Conservation (phyloP, 106 monocot species). For the Phalaenopsis aphrodite region DNA sequence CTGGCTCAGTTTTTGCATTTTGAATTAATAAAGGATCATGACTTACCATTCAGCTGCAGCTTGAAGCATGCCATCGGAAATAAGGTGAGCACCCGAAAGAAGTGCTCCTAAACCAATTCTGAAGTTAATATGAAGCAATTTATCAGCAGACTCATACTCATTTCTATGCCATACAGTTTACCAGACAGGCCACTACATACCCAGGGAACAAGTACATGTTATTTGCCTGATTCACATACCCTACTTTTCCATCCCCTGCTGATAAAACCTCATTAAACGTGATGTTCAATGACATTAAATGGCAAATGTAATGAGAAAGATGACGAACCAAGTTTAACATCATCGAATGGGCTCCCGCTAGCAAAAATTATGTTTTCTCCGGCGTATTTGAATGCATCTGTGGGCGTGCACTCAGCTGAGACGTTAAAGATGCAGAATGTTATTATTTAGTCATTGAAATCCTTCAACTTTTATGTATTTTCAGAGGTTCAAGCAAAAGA, state of each 20-base stretch:
- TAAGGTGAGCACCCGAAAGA: constrained; percentile 82
- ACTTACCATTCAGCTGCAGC: constrained; percentile 92
- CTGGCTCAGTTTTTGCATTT: not conserved
- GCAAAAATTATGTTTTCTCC: constrained; percentile 96
- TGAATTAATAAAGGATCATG: not conserved
- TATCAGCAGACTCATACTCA: not conserved
- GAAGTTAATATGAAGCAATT: constrained; percentile 22
- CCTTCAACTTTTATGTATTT: not conserved
- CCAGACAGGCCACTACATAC: constrained; percentile 31
- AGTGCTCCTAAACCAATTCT: constrained; percentile 97
- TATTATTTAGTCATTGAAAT: not conserved
- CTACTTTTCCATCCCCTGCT: constrained; percentile 73
- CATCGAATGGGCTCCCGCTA: constrained; percentile 92
- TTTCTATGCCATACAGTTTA: not conserved
- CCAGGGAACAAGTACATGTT: constrained; percentile 99
- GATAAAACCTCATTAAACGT: constrained; percentile 11
- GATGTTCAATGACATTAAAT: not conserved
- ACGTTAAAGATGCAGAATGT: not conserved
- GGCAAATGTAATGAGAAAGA: constrained; percentile 2
- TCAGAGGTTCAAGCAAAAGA: constrained; percentile 5
- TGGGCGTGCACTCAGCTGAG: constrained; percentile 89
- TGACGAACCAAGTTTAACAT: constrained; percentile 69
- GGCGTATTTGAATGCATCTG: constrained; percentile 84
- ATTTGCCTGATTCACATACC: constrained; percentile 94
- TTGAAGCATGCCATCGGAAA: constrained; percentile 97